Evolutionary conservation across 2,329 filamentous ascomycete species (phyloP), one percentile per base, ranked within the genome.

Genomic region (Trichoderma asperellum): DNA sequence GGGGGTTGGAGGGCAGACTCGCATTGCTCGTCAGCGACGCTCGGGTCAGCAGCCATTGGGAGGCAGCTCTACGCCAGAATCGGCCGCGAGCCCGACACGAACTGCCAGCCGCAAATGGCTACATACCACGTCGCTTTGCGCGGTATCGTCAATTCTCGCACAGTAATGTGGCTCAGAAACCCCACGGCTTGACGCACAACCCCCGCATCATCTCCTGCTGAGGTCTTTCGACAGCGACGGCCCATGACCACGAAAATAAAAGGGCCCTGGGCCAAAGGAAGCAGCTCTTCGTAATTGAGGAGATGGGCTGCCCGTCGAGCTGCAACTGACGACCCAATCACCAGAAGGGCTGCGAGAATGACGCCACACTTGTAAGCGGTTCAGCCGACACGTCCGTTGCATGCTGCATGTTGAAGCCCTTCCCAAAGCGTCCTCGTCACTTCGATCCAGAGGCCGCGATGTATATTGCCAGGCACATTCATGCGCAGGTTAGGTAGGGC

Each of bases 101-200:
- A 29, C 52, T 14, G 52, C 52, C 52, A 58, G 18, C 35, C 35
- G 40, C 29, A 24, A 49, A 56, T 35, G 49, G 60, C n/a, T 37
- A 32, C 43, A 32, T 55, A 67, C 55, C 63, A 57, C 63, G 63
- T 67, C 63, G 63, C 63, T 67, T 67, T 67, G 53, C 63, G 63
- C 63, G 63, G 63, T 59, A 58, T 58, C n/a, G 18, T 24, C 32
- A 24, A 37, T 56, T 56, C 16, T 56, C 53, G 27, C 53, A 55
- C 63, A 40, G 53, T 49, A 57, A 24, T 53, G 55, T 65, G 35
- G 37, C 49, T 66, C 53, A 27, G 47, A 52, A 47, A 52, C 63
- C 55, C 63, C 63, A 67, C 63, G 61, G 61, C 24, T 34, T 14
- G 32, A 18, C 35, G 37, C 63, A 52, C 53, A 37, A 67, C 37